A percentile compares a stretch with the other conserved stretches of the same genome.
Evolutionary conservation across 495 filamentous ascomycete genomes (phyloP).

Genomic region (Aspergillus diversus): DNA sequence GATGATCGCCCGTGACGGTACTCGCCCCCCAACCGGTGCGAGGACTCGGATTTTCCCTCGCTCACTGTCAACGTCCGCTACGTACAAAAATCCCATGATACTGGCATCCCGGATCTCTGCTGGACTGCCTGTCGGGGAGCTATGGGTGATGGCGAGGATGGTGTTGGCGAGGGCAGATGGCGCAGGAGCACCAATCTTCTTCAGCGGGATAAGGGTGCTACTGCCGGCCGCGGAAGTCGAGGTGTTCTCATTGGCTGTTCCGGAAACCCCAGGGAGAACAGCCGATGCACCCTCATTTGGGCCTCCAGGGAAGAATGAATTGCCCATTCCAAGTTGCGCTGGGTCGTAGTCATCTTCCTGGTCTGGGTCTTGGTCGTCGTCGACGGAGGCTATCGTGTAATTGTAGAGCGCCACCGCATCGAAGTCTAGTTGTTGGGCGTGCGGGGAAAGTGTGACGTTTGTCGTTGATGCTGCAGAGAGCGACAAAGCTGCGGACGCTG

Average conservation of each 20-base stretch:
- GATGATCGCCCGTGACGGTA: constrained; percentile 79
- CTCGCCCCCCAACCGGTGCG: constrained; percentile 75
- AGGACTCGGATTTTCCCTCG: constrained; percentile 80
- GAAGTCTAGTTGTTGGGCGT: constrained; percentile 79
- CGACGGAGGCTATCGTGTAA: constrained; percentile 48
- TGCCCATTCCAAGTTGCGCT: constrained; percentile 41
- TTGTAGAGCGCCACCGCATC: constrained; percentile 71
- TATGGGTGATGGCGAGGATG: constrained; percentile 80
- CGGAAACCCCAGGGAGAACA: constrained; percentile 30
- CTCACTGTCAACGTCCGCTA: constrained; percentile 85
- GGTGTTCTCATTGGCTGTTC: constrained; percentile 14
- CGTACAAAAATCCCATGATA: constrained; percentile 90
- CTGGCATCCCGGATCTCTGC: constrained; percentile 80
- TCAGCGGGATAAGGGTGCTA: constrained; percentile 30
- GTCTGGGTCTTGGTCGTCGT: constrained; percentile 39
- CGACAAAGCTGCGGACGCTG: constrained; percentile 36
- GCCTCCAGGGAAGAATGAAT: constrained; percentile 54
- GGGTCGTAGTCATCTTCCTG: constrained; percentile 47
- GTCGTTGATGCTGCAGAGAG: constrained; percentile 39
- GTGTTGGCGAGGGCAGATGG: constrained; percentile 53
- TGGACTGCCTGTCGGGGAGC: constrained; percentile 63
- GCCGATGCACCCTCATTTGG: constrained; percentile 27
- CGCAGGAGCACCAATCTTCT: constrained; percentile 42
- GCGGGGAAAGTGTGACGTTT: constrained; percentile 78
- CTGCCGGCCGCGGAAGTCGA: constrained; percentile 20